Conservation (phyloP, 371 early-diverging fungal genomes). For the Nematocida sp. region DNA sequence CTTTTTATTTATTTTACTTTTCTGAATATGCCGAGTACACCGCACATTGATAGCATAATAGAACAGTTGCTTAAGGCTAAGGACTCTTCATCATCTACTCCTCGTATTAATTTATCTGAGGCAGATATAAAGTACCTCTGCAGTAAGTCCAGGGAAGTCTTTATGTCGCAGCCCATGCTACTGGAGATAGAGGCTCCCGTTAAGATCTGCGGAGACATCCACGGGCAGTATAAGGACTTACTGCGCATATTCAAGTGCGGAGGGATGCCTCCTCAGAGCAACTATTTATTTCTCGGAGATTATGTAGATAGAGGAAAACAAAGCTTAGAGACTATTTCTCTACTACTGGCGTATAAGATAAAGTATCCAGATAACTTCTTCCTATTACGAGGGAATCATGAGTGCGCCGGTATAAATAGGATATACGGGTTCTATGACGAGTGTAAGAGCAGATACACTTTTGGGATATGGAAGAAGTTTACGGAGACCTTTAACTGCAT, state of each 20-base stretch:
- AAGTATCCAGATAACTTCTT: slow-evolving; percentile 88
- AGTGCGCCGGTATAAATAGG: slow-evolving; percentile 85
- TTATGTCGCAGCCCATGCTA: slow-evolving; percentile 80
- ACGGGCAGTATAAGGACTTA: slow-evolving; percentile 91
- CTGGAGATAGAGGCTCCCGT: slow-evolving; percentile 85
- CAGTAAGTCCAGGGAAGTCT: slow-evolving; percentile 76
- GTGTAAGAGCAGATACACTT: slow-evolving; percentile 87
- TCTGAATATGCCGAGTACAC: slow-evolving; percentile 14
- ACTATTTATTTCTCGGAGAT: slow-evolving; percentile 91
- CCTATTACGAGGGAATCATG: slow-evolving; percentile 86
- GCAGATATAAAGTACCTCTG: slow-evolving; percentile 80
- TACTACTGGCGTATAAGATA: slow-evolving; percentile 90
- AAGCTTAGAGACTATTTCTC: slow-evolving; percentile 82
- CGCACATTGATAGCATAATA: slow-evolving; percentile 64
- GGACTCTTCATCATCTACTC: slow-evolving; percentile 79
- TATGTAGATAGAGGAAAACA: slow-evolving; percentile 97
- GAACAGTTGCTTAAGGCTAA: slow-evolving; percentile 71
- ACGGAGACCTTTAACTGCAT: slow-evolving; percentile 96
- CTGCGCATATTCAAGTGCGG: slow-evolving; percentile 82
- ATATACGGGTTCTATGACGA: slow-evolving; percentile 97
- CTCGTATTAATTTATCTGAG: slow-evolving; percentile 71
- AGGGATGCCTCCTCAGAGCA: slow-evolving; percentile 78
- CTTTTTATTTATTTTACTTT: slow-evolving; percentile 18
- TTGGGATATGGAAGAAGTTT: slow-evolving; percentile 94
- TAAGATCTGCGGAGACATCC: slow-evolving; percentile 89